These are phyloP conservation scores for Pseudomassariella vexata DNA, from an alignment of 2,329 filamentous ascomycete genomes.

Conservation along the genomic window DNA sequence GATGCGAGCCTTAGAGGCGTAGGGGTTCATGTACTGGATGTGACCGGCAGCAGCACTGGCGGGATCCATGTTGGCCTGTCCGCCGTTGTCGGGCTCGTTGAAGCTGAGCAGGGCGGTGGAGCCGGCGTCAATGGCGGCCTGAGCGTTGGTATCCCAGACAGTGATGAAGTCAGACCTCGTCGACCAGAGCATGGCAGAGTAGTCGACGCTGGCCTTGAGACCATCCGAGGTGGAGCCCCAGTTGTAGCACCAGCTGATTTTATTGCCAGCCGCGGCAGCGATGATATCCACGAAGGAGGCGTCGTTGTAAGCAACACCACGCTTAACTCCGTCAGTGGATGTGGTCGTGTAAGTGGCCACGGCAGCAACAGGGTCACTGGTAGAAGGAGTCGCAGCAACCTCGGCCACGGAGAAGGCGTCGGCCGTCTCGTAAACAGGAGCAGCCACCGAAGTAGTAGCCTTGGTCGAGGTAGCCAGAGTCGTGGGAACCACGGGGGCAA, in stretches of 20 bases:
- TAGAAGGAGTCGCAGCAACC: conserved; percentile 1
- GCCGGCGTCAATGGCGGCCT: conserved; percentile 46
- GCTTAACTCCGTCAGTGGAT: conserved; percentile 15
- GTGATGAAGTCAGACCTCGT: conserved; percentile 33
- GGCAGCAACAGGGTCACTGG: conserved; percentile 7
- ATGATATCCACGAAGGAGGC: conserved; percentile 19
- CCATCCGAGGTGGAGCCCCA: conserved; percentile 23
- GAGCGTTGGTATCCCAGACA: conserved; percentile 45
- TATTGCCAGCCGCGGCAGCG: conserved; percentile 11
- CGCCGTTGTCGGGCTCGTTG: conserved; percentile 63
- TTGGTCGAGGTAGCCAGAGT: conserved; percentile 18
- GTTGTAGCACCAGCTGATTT: conserved; percentile 27
- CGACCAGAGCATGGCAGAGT: conserved; percentile 64
- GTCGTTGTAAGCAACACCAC: conserved; percentile 28
- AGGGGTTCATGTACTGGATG: conserved; percentile 49
- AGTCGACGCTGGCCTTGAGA: conserved; percentile 41
- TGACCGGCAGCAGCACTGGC: conserved; percentile 45
- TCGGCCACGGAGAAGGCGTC: neutral
- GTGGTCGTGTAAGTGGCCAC: conserved; percentile 8
- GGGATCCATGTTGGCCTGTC: conserved; percentile 56
- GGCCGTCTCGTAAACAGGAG: neutral
- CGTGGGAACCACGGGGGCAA: conserved; percentile 13
- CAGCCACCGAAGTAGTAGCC: conserved; percentile 5
- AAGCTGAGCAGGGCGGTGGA: conserved; percentile 56
- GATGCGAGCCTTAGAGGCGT: conserved; percentile 46